Base-by-base conservation (phyloP, 306 rosid genomes). In the Medicago ruthenica region DNA sequence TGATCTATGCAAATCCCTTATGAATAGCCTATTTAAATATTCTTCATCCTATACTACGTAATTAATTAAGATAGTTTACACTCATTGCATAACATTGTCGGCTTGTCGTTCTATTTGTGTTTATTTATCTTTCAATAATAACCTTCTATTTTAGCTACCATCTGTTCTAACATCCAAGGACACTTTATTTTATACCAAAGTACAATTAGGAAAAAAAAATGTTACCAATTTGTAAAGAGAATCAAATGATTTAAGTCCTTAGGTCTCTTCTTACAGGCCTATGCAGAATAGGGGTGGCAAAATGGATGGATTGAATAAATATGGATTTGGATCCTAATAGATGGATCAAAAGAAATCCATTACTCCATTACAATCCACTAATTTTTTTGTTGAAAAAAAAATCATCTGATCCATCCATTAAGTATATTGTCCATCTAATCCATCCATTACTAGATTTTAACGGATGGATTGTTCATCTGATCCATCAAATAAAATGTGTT, bases 31-130 rank as follows among this genome's bases (percentile, higher is more conserved):
- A 40, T 8, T 39, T 37, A 37, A 62, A 37, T 37, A 64, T 63
- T 64, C 47, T 37, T 40, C 22, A 62, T 61, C 45, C 22, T 36
- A 62, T 12, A 7, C 7, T 8, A 17, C 9, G 44, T 61, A 15
- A 2, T 11, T 27, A 60, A 27, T 4, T 27, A 27, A 27, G 39
- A 24, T 24, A 13, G n/a, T 24, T 59, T 59, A 9, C 9, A 24
- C 39, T 24, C 9, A 13, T 59, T 60, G 18, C 9, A 60, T 31
- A 60, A 27, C 41, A 60, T 60, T 60, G 66, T 60, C 67, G 67
- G 42, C 0, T 61, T 7, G 67, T 61, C 42, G 42, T 9, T 31
- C 20, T 7, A 2, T 61, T 61, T 61, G 67, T 31, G 18, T 31
- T 34, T 34, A 36, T 15, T 34, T 61, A 31, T 15, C 67, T 61